Conservation (phyloP, 768 basidiomycete genomes). For the Tremella mesenterica region DNA sequence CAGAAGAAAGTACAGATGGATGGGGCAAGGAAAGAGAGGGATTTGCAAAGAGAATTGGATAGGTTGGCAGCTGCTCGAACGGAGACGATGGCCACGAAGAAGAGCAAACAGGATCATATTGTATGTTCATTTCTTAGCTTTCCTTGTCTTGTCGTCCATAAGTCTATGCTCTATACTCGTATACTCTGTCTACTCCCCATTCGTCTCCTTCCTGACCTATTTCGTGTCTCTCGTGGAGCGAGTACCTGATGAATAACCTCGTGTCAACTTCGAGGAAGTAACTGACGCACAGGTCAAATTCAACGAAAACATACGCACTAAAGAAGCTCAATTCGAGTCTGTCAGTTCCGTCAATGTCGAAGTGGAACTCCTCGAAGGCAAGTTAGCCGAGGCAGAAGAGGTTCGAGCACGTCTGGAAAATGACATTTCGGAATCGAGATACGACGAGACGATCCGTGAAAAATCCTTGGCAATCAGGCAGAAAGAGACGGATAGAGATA, state of each 20-base stretch:
- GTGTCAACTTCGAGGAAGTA: background rate
- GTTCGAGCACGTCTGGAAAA: slow-evolving; percentile 20
- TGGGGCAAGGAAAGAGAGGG: slow-evolving; percentile 43
- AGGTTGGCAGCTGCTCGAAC: slow-evolving; percentile 51
- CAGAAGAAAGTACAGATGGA: slow-evolving; percentile 51
- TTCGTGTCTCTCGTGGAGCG: no score
- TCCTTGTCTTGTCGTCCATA: background rate
- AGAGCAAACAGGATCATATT: slow-evolving; percentile 43
- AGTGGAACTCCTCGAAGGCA: slow-evolving; percentile 48
- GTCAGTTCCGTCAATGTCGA: slow-evolving; percentile 47
- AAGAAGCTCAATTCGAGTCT: slow-evolving; percentile 41
- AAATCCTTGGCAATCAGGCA: slow-evolving; percentile 46
- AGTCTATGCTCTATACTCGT: no score
- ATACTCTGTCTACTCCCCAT: no score
- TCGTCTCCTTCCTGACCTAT: no score
- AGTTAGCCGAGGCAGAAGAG: slow-evolving; percentile 23
- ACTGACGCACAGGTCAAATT: slow-evolving; percentile 27
- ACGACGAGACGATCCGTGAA: slow-evolving; percentile 36
- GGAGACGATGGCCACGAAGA: slow-evolving; percentile 43
- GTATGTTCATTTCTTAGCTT: slow-evolving; percentile 21
- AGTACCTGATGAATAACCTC: no score
- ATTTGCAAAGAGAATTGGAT: slow-evolving; percentile 55
- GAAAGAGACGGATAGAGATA: slow-evolving; percentile 63
- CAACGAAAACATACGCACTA: slow-evolving; percentile 33
- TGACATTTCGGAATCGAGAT: slow-evolving; percentile 35